Percentiles rank a stretch among this genome's conserved stretches.
These are phyloP conservation scores for Calocybe cyanea DNA, from an alignment of 768 basidiomycete genomes.

Conservation along the genomic window DNA sequence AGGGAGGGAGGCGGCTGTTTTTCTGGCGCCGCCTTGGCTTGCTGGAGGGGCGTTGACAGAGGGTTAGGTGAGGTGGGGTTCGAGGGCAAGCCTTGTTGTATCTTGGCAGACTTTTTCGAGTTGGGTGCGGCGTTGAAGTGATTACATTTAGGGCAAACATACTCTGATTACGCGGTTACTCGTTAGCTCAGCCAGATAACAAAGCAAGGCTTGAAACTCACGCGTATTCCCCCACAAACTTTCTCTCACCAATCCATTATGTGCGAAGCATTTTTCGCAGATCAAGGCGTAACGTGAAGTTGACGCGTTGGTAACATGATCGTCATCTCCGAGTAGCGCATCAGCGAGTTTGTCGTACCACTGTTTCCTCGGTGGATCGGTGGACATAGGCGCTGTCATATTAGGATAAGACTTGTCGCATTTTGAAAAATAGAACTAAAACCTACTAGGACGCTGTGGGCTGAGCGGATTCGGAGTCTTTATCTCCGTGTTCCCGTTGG, in stretches of 20 bases:
- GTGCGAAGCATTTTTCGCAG: conserved; percentile 81
- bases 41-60: conserved; percentile 7
- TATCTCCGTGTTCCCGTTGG: conserved; percentile 11
- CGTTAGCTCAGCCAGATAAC: background rate
- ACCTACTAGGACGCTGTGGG: conserved; percentile 9
- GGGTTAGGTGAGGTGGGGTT: conserved; percentile 9
- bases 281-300: conserved; percentile 76
- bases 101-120: conserved; percentile 26
- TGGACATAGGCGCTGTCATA: conserved; percentile 23
- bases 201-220: conserved; percentile 36
- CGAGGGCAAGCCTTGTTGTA: conserved; percentile 19
- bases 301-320: conserved; percentile 37
- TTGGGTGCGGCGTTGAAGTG: conserved; percentile 66
- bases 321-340: conserved; percentile 79
- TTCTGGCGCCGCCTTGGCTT: background rate
- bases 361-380: conserved; percentile 57
- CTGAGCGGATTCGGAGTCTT: conserved; percentile 7
- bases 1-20: conserved; percentile 3
- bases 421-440: background rate
- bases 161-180: conserved; percentile 51
- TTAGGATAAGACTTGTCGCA: background rate
- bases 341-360: conserved; percentile 91
- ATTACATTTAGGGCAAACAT: conserved; percentile 80
- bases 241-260: conserved; percentile 87
- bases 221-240: conserved; percentile 78